phyloP scores from a whole-genome alignment of 73 alveolate species.

The Paramecium pentaurelia region DNA sequence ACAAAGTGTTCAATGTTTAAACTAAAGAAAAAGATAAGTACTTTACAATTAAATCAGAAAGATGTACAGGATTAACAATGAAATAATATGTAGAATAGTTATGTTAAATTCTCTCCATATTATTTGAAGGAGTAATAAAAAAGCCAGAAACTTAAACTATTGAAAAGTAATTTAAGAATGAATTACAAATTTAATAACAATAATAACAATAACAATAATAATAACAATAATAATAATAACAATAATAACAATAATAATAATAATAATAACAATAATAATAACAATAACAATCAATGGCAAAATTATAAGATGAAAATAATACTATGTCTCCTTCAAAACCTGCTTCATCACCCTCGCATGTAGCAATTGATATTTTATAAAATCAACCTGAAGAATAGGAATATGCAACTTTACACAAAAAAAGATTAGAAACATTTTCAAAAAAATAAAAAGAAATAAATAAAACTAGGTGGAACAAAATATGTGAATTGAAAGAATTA shows the following conservation, averaged over 20 bases:
- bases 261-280: not conserved
- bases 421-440: not conserved
- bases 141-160: not conserved
- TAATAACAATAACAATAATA: not conserved
- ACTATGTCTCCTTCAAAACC: not conserved
- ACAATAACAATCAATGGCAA: not conserved
- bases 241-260: not conserved
- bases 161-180: not conserved
- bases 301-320: not conserved
- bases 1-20: not conserved
- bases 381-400: not conserved
- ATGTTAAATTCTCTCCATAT: not conserved
- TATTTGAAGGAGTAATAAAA: slow-evolving; percentile 4
- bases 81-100: not conserved
- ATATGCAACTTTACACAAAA: not conserved
- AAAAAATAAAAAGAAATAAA: not conserved
- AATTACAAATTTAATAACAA: not conserved
- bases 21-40: slow-evolving; percentile 22
- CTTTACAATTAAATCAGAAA: not conserved
- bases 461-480: not conserved
- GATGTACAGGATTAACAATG: not conserved
- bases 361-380: not conserved
- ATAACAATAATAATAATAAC: not conserved
- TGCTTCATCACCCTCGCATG: not conserved
- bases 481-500: not conserved